Base-by-base conservation (phyloP, 495 filamentous ascomycete species). In the Penicillium atrosanguineum region DNA sequence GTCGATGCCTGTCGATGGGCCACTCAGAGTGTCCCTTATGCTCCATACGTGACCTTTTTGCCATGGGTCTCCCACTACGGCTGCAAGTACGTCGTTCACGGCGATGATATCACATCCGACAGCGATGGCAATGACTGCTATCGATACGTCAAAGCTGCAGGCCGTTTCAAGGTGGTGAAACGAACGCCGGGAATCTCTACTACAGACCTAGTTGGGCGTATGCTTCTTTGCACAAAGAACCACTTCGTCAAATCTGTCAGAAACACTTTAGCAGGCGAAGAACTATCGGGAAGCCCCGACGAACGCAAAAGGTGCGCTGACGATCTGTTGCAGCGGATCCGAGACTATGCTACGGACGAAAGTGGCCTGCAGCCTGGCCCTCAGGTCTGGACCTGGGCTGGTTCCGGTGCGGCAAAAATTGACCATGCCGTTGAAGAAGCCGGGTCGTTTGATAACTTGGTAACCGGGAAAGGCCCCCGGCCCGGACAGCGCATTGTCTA, bases 141-240 rank as follows among this genome's bases (percentile, higher is more conserved):
- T 71, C 85, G 95, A 55, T 96, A 87, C 66, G 94, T 99, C 48
- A 97, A 97, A 70, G 85, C 85, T 21, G 93, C 91, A 14, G 86
- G 86, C 18, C 83, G 94, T 7, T 97, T 99, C 78, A 86, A 88
- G 63, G 89, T 97, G 14, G 94, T 99, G 18, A 93, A 92, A 72
- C 78, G 94, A n/a, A 97, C 95, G 0, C 93, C 93, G 0, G 90
- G 90, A 29, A 99, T 99, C 56, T 95, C 89, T 5, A 99, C 94
- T 1, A 99, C 94, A 3, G 95, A 99, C 63, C 80, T 99, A 7
- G 94, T 99, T 36, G 94, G 95, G 3, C 83, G 94, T 49, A 99
- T 99, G 95, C 79, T 99, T 59, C 73, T 97, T 44, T 97, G 90
- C 68, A 96, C 91, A 1, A 88, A 83, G 64, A 86, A 79, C 19